A percentile compares a stretch with the other conserved stretches of the same genome.
Evolutionary conservation across 805 yeast genomes (phyloP).

Genomic region (Yamadazyma paraphyllophila): DNA sequence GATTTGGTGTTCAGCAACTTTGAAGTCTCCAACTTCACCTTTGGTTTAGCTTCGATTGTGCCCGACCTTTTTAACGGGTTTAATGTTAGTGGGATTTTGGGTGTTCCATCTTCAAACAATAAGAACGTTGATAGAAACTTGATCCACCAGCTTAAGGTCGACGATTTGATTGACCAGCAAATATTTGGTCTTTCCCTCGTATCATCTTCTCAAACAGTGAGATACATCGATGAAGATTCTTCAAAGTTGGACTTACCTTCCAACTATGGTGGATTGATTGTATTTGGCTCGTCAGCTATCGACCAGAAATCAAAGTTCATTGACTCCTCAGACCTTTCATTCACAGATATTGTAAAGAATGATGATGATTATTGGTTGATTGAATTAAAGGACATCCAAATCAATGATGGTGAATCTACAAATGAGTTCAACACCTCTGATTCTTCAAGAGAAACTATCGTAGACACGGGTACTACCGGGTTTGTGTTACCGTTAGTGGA

Average conservation of each 20-base stretch:
- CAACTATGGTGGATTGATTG: constrained; percentile 26
- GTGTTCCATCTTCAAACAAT: constrained; percentile 49
- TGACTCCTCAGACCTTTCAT: constrained; percentile 33
- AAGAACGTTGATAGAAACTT: constrained; percentile 33
- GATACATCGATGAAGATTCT: constrained; percentile 19
- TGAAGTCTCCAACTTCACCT: constrained; percentile 36
- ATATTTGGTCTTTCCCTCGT: constrained; percentile 35
- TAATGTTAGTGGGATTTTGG: constrained; percentile 59
- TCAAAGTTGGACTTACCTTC: constrained; percentile 29
- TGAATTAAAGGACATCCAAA: constrained; percentile 36
- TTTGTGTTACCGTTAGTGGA: constrained; percentile 54
- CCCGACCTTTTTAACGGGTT: constrained; percentile 54
- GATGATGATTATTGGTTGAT: constrained; percentile 52
- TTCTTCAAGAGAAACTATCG: constrained; percentile 41
- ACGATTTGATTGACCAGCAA: constrained; percentile 31
- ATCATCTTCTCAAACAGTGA: constrained; percentile 15
- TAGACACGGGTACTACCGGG: constrained; percentile 70
- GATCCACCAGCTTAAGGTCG: constrained; percentile 36
- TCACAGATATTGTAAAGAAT: constrained; percentile 31
- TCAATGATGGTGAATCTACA: constrained; percentile 12
- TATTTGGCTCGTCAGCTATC: constrained; percentile 22
- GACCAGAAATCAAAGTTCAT: constrained; percentile 13
- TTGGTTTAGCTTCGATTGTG: constrained; percentile 54
- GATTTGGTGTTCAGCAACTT: constrained; percentile 30
- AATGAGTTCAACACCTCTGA: constrained; percentile 13